Conservation (phyloP, 2,329 filamentous ascomycete genomes). For the Cadophora gregata region DNA sequence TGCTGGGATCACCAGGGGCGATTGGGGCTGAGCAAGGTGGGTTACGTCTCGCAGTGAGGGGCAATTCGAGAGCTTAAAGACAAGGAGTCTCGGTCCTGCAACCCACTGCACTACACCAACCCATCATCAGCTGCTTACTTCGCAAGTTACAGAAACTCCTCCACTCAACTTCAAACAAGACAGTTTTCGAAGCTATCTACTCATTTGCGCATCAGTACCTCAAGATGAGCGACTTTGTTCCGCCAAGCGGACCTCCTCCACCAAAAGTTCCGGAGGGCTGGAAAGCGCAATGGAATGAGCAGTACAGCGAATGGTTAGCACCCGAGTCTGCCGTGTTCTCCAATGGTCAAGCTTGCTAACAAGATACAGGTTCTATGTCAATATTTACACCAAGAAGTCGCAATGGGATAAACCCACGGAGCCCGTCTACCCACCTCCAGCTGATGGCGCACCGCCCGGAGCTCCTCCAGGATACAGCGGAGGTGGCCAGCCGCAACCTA, state of each 20-base stretch:
- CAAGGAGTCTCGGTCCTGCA: conserved; percentile 8
- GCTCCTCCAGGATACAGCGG: conserved; percentile 66
- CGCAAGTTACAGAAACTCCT: conserved; percentile 15
- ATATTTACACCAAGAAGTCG: conserved; percentile 84
- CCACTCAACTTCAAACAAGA: conserved; percentile 6
- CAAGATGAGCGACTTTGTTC: conserved; percentile 42
- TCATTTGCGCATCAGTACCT: conserved; percentile 8
- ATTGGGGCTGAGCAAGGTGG: conserved; percentile 17
- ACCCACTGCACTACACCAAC: conserved; percentile 2
- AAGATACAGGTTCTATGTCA: conserved; percentile 82
- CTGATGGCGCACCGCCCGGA: conserved; percentile 56
- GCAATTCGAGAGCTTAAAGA: conserved; percentile 19
- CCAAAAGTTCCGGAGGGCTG: conserved; percentile 73
- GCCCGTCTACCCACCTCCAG: conserved; percentile 67
- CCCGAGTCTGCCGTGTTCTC: conserved; percentile 6
- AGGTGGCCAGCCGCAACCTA: conserved; percentile 19
- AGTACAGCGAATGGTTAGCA: conserved; percentile 82
- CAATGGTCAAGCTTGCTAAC: conserved; percentile 30
- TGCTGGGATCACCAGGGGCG: conserved; percentile 20
- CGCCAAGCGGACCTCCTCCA: conserved; percentile 52
- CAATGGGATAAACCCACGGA: conserved; percentile 87
- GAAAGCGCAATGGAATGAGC: conserved; percentile 83
- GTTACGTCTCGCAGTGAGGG: conserved; percentile 22
- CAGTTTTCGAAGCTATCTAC: background rate
- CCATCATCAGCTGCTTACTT: conserved; percentile 10